A percentile compares a stretch with the other conserved stretches of the same genome.
These are phyloP conservation scores for Periglandula ipomoeae DNA, from an alignment of 2,329 filamentous ascomycete species.

Conservation along the genomic window DNA sequence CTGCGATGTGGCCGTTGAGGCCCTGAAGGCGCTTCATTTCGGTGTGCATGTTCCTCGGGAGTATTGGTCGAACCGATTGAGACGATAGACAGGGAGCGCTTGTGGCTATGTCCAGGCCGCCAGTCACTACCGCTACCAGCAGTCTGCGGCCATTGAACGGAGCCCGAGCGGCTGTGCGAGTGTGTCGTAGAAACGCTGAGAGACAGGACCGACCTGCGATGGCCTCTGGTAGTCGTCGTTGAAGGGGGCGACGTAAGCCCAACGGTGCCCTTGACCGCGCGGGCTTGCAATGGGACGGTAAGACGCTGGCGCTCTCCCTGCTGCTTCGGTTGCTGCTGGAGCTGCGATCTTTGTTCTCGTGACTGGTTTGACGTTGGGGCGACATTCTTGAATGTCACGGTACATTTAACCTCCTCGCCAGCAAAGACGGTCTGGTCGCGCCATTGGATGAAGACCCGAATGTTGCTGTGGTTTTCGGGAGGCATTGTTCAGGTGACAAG, in stretches of 20 bases:
- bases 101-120: conserved; percentile 49
- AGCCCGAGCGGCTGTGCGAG: conserved; percentile 35
- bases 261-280: conserved; percentile 30
- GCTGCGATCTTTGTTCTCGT: conserved; percentile 14
- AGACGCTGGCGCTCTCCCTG: conserved; percentile 26
- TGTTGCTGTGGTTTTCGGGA: conserved; percentile 51
- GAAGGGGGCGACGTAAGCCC: conserved; percentile 37
- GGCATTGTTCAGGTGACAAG: conserved; percentile 32
- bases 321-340: conserved; percentile 15
- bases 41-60: conserved; percentile 36
- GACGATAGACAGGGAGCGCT: conserved; percentile 73
- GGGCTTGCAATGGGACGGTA: conserved; percentile 33
- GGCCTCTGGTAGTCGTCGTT: conserved; percentile 38
- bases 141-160: conserved; percentile 37
- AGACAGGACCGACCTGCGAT: conserved; percentile 56
- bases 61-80: conserved; percentile 56
- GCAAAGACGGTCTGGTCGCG: conserved; percentile 91
- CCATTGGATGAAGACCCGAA: conserved; percentile 94
- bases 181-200: conserved; percentile 42
- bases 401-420: conserved; percentile 91
- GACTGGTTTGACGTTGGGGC: conserved; percentile 34
- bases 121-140: conserved; percentile 20
- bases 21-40: conserved; percentile 31
- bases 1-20: conserved; percentile 47
- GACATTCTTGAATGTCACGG: conserved; percentile 92